A percentile compares a stretch with the other conserved stretches of the same genome.
These are phyloP conservation scores for Chlamydomonas reinhardtii DNA, from an alignment of 163 green algal species.

Conservation along the genomic window DNA sequence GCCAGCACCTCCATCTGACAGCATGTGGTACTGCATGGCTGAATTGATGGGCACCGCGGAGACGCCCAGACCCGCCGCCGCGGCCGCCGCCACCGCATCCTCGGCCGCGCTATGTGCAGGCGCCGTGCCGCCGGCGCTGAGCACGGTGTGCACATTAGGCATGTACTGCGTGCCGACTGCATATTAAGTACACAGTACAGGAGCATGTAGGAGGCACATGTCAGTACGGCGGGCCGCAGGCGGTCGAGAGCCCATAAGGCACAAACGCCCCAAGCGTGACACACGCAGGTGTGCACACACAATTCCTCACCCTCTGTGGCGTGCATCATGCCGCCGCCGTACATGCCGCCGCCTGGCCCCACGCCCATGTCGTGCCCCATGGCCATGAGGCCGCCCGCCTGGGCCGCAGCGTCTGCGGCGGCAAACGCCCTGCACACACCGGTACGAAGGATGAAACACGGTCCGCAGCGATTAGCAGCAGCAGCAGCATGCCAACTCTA, in stretches of 20 bases:
- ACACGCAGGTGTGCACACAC: too few relatives aligned
- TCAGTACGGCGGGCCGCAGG: too few relatives aligned
- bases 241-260: too few relatives aligned
- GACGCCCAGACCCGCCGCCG: slow-evolving; percentile 4
- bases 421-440: background rate
- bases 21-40: slow-evolving; percentile 14
- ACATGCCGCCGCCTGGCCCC: background rate
- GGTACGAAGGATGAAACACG: background rate
- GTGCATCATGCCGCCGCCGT: background rate
- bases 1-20: background rate
- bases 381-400: background rate
- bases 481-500: too few relatives aligned
- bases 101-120: slow-evolving; percentile 7
- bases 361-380: background rate
- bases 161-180: slow-evolving; percentile 46
- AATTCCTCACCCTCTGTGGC: background rate
- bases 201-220: too few relatives aligned
- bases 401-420: too few relatives aligned
- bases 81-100: slow-evolving; percentile 11
- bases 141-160: slow-evolving; percentile 31
- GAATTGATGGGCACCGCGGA: background rate
- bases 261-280: too few relatives aligned
- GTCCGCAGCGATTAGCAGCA: too few relatives aligned
- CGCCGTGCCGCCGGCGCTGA: background rate
- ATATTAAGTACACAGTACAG: too few relatives aligned